Evolutionary conservation across 768 basidiomycete species (phyloP), one percentile per base, ranked within the genome.

Genomic region (Ephemerocybe angulata): DNA sequence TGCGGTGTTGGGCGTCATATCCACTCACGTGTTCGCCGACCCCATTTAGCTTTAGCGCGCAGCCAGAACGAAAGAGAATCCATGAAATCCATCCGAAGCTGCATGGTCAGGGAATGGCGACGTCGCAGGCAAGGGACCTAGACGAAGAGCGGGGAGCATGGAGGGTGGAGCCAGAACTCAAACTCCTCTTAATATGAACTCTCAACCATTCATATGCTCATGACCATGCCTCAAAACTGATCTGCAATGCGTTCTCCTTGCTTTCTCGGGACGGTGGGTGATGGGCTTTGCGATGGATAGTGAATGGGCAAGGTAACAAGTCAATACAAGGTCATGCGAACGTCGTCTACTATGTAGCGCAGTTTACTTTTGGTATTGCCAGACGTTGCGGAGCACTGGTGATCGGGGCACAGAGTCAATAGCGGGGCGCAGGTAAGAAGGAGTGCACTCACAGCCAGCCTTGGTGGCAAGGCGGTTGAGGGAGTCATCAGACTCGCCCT

Each of bases 331-430:
- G 27, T 48, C 46, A 48, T 48, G 46, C 25, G 46, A 25, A 48
- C 46, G 25, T 48, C 28, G 21, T 48, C 46, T 48, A 27, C 28
- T 48, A 12, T 27, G 28, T 15, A 48, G 46, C 46, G 50, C 30
- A 54, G 57, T 65, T 82, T 86, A 98, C 81, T 96, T 95, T 81
- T 87, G 82, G 86, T 90, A 92, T 62, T 86, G 88, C 93, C 93
- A 98, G 70, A 93, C 93, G 73, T 93, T 93, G 71, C 91, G 87
- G 72, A 98, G 88, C 72, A 97, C 95, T 98, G 65, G n/a, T n/a
- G n/a, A n/a, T n/a, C n/a, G n/a, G n/a, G n/a, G n/a, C n/a, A n/a
- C n/a, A n/a, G n/a, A n/a, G n/a, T n/a, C n/a, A n/a, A n/a, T n/a
- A n/a, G n/a, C n/a, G n/a, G n/a, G n/a, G n/a, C n/a, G n/a, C n/a